Percentiles rank a stretch among this genome's conserved stretches.
These are phyloP conservation scores for Climacium dendroides DNA, from an alignment of 225 moss, liverwort and hornwort genomes.

Conservation along the genomic window DNA sequence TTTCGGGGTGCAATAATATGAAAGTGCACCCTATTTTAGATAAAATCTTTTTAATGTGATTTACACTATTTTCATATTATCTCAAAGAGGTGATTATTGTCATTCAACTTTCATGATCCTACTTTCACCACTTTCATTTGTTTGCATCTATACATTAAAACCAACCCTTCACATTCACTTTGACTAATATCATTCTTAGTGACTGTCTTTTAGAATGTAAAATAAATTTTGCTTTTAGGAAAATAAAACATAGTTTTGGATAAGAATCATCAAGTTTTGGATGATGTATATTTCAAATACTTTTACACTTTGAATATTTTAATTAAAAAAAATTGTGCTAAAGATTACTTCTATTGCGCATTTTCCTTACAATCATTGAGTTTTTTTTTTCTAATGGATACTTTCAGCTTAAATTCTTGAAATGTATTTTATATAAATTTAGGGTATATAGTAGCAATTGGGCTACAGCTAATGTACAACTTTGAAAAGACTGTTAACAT, in stretches of 20 bases:
- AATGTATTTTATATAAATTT: not conserved
- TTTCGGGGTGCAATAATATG: not conserved
- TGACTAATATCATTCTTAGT: too few relatives aligned
- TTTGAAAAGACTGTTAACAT: not conserved
- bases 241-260: not conserved
- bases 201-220: fast-evolving
- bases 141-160: not conserved
- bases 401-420: not conserved
- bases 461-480: not conserved
- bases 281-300: not conserved
- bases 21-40: not conserved
- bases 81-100: not conserved
- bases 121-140: not conserved
- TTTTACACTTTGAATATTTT: not conserved
- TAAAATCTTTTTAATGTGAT: not conserved
- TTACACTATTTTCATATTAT: not conserved
- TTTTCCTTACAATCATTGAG: not conserved
- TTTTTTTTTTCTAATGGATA: not conserved
- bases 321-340: too few relatives aligned
- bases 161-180: too few relatives aligned
- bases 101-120: not conserved
- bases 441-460: not conserved
- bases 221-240: too few relatives aligned
- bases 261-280: not conserved
- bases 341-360: not conserved